Conservation (phyloP, 768 basidiomycete genomes). For the Lactarius trivialis region DNA sequence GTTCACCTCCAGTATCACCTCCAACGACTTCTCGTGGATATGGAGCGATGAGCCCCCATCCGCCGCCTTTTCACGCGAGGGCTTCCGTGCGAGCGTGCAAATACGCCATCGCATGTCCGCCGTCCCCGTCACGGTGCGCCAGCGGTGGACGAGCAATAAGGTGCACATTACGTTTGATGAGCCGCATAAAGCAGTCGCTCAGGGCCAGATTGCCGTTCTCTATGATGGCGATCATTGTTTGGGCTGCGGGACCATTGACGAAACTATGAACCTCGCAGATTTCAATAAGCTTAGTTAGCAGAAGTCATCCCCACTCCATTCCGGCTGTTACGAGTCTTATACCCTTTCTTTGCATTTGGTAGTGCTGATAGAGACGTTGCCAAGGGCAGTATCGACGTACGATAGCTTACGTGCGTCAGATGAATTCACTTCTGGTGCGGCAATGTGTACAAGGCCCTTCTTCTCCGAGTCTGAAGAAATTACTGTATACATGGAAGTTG, state of each 20-base stretch:
- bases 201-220: constrained; percentile 74
- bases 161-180: constrained; percentile 48
- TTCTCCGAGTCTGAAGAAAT: too few relatives aligned
- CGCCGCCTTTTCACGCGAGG: constrained; percentile 35
- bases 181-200: constrained; percentile 61
- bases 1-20: constrained; percentile 30
- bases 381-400: too few relatives aligned
- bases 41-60: constrained; percentile 55
- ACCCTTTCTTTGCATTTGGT: too few relatives aligned
- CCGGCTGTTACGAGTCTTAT: too few relatives aligned
- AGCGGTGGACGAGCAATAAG: constrained; percentile 17
- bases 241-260: constrained; percentile 67
- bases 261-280: background rate
- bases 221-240: constrained; percentile 76
- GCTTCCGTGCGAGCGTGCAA: constrained; percentile 48
- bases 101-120: constrained; percentile 65
- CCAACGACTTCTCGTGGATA: constrained; percentile 67
- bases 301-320: too few relatives aligned
- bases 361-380: too few relatives aligned
- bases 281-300: background rate
- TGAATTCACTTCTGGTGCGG: too few relatives aligned
- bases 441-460: too few relatives aligned
- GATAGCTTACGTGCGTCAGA: too few relatives aligned
- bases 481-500: too few relatives aligned
- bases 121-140: constrained; percentile 29